Base-by-base conservation (phyloP, 495 filamentous ascomycete species). In the Thermochaetoides thermophila region DNA sequence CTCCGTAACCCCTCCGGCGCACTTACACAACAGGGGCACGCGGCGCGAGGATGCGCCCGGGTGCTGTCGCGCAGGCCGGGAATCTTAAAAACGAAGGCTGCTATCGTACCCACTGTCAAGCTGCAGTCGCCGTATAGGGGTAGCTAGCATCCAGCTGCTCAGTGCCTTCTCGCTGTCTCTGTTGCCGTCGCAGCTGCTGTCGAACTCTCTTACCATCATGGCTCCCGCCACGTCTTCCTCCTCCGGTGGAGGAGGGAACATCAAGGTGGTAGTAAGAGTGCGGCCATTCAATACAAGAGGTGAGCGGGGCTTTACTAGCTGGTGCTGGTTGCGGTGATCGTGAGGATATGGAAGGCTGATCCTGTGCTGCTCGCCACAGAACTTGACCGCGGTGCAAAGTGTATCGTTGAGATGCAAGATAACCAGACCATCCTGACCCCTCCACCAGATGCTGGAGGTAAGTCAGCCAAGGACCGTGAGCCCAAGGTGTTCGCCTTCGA, bases 221-320 rank as follows among this genome's bases (percentile, higher is more conserved):
- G 69, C 78, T 60, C 72, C 78, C 54, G 70, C 63, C 38, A 80
- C 39, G 31, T 30, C 35, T 30, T 39, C 47, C 37, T n/a, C n/a
- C n/a, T 29, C 41, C 13, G 47, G 48, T 36, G 85, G 81, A 56
- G 89, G 89, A 60, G 89, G 89, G 59, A 99, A 99, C 55, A 99
- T 99, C 57, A 99, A 96, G 80, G 89, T 99, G 64, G 89, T 99
- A 69, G 89, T 99, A 63, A 74, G 89, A 60, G 70, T 76, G 38
- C 74, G 87, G 51, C 85, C 87, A 19, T 95, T 94, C 59, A 94
- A 93, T 57, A 69, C 69, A 45, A 76, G 86, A 84, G 87, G 86
- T 87, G 63, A 59, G 74, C 52, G 31, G 11, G 12, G n/a, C n/a
- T n/a, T n/a, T n/a, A n/a, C n/a, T n/a, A n/a, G n/a, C 25, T 13